Evolutionary conservation across 306 rosid genomes (phyloP).

Genomic region (Morella rubra): DNA sequence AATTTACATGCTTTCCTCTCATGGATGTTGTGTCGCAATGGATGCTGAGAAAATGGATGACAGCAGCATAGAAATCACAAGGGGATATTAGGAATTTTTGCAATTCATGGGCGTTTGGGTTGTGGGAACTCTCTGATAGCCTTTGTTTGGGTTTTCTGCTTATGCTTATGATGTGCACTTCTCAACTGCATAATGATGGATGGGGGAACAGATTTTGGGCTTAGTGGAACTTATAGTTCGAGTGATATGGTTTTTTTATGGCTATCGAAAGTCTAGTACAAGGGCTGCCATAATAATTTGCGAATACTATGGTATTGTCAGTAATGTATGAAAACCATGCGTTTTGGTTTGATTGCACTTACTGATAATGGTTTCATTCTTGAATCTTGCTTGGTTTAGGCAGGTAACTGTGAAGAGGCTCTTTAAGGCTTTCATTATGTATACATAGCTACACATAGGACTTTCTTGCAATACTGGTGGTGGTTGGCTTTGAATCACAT

Average conservation of each 20-base stretch:
- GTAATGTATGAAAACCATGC: not conserved
- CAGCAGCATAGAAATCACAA: not conserved
- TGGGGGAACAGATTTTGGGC: not conserved
- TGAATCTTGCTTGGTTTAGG: too few relatives aligned
- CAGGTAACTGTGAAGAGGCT: too few relatives aligned
- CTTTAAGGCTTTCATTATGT: not conserved
- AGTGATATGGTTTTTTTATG: not conserved
- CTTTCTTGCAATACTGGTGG: not conserved
- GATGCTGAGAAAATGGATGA: not conserved
- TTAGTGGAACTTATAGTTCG: too few relatives aligned
- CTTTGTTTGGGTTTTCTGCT: too few relatives aligned
- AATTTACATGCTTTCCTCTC: not conserved
- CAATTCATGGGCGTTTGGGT: too few relatives aligned
- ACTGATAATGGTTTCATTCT: too few relatives aligned
- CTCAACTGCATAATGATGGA: not conserved
- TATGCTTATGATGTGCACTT: not conserved
- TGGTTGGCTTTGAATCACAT: not conserved
- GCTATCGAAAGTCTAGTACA: not conserved
- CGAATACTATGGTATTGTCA: not conserved
- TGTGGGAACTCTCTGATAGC: too few relatives aligned
- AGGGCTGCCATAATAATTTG: not conserved
- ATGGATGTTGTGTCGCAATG: not conserved
- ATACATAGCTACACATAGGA: not conserved
- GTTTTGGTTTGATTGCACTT: not conserved
- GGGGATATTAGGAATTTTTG: not conserved